Evolutionary conservation across 1,284 basidiomycete genomes (phyloP), one percentile per base, ranked within the genome.

Genomic region (Ceratobasidium sp.): DNA sequence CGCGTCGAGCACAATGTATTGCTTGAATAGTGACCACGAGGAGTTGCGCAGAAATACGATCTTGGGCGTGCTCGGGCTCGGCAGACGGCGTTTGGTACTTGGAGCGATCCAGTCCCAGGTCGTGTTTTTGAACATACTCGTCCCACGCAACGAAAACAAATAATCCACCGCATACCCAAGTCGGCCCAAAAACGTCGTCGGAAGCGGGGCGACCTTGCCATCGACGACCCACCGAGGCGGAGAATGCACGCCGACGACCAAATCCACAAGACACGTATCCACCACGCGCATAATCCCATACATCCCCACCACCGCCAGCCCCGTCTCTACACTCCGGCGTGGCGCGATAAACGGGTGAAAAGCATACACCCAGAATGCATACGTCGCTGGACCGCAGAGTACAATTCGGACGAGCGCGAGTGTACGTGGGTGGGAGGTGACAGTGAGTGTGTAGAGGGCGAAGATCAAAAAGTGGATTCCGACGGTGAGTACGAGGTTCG

Each of bases 61-160:
- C 27, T 43, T 41, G 14, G 76, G 62, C 2, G 75, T 46, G 8
- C n/a, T 34, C 14, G 65, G 48, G 39, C 49, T 24, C 27, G 63
- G 76, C 34, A 43, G 53, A 48, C 31, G 64, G 11, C 49, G 64
- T 16, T 61, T 43, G 0, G 72, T 73, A 9, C 63, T 65, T 11
- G 74, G 41, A 9, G 76, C 65, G 2, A 74, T 62, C 46, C 76
- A 77, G 37, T 78, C 76, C 76, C 76, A 78, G 5, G 56, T 58
- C 24, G 74, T 56, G 48, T 77, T 76, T n/a, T 41, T 39, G 59
- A 72, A 74, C 53, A 75, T 77, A 13, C 74, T 75, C 13, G 62
- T 68, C 2, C 77, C 77, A 19, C 77, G 76, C 16, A 76, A 34
- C 4, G 74, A 74, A 1, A 68, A 59, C 19, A 77, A 31, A 29